Evolutionary conservation across 73 alveolate genomes (phyloP).

Genomic region (Breviolum minutum): DNA sequence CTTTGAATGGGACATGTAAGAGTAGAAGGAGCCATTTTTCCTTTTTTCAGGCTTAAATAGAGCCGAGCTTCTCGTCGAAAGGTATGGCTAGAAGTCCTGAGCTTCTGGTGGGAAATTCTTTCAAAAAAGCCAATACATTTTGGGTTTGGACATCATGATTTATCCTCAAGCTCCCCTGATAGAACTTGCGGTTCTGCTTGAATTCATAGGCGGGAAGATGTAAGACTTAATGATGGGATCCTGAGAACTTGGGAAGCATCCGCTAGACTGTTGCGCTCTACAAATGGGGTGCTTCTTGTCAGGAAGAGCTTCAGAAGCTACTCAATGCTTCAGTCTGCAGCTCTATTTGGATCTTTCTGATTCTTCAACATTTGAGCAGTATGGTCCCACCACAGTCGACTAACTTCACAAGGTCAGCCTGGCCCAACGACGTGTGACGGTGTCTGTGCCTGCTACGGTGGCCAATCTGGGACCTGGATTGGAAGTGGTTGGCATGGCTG

Average conservation of each 20-base stretch:
- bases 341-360: not conserved
- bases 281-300: not conserved
- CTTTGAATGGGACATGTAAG: no score
- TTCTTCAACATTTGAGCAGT: not conserved
- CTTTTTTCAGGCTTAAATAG: no score
- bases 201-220: no score
- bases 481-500: conserved; percentile 71
- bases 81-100: no score
- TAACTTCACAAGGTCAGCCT: conserved; percentile 34
- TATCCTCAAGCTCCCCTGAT: not conserved
- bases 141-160: not conserved
- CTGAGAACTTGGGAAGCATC: not conserved
- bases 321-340: conserved; percentile 48
- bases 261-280: not conserved
- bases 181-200: not conserved
- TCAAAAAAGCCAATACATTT: no score
- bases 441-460: conserved; percentile 91
- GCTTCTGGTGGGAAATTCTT: no score
- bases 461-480: conserved; percentile 88
- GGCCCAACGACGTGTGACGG: conserved; percentile 90
- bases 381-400: not conserved
- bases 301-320: conserved; percentile 88
- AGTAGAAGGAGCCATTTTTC: no score
- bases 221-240: not conserved
- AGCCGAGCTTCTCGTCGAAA: no score